phyloP scores from a whole-genome alignment of 2,329 filamentous ascomycete genomes.

The Trichoderma arundinaceum region DNA sequence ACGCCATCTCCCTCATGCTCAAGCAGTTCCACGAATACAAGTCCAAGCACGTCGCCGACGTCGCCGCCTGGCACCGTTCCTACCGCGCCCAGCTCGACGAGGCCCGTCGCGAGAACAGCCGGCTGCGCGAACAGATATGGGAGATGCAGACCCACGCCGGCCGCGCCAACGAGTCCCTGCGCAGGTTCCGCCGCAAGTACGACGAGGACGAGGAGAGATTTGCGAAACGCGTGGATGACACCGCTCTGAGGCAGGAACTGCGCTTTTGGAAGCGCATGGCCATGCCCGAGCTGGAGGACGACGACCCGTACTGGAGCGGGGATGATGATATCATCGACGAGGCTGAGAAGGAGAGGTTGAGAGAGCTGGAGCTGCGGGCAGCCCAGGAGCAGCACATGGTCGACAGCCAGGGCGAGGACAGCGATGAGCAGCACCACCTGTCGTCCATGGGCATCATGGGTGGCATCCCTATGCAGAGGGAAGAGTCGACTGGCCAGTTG shows the following conservation, averaged over 20 bases:
- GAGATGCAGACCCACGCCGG: constrained; percentile 68
- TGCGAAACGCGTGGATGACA: constrained; percentile 59
- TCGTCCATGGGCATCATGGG: constrained; percentile 42
- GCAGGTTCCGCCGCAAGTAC: constrained; percentile 61
- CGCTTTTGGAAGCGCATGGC: constrained; percentile 72
- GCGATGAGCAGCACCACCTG: constrained; percentile 42
- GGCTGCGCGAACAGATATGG: constrained; percentile 69
- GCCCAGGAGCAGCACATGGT: constrained; percentile 47
- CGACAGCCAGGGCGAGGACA: constrained; percentile 44
- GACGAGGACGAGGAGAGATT: constrained; percentile 62
- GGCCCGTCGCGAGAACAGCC: constrained; percentile 67
- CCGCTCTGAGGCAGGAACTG: constrained; percentile 61
- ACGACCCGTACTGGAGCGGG: constrained; percentile 67
- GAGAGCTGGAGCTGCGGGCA: constrained; percentile 55
- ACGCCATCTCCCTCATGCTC: constrained; percentile 62
- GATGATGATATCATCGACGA: constrained; percentile 69
- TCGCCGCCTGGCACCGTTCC: constrained; percentile 68
- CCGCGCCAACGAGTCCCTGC: constrained; percentile 62
- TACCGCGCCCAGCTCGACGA: constrained; percentile 70
- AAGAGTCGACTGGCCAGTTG: constrained; percentile 41
- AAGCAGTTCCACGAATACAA: constrained; percentile 71
- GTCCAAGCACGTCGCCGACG: constrained; percentile 64
- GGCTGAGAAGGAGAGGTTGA: constrained; percentile 62
- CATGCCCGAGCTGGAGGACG: constrained; percentile 64
- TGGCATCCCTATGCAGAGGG: constrained; percentile 49